Evolutionary conservation across 2,329 filamentous ascomycete species (phyloP).

Genomic region (Huntiella omanensis): DNA sequence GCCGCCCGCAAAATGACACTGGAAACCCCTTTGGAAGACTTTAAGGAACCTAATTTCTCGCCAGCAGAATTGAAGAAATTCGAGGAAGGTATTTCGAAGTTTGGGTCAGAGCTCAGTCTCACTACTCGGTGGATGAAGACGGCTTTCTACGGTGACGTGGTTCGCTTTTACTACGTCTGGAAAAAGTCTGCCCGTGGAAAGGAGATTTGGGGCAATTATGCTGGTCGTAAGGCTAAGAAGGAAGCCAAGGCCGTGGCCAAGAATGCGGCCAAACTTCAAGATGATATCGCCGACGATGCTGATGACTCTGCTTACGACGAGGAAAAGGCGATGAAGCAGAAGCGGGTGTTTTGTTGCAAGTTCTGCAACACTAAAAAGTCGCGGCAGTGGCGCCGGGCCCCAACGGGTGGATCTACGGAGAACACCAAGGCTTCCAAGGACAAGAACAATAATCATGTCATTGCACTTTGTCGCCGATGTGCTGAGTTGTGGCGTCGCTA

Average conservation of each 20-base stretch:
- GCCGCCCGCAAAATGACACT: slow-evolving; percentile 52
- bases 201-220: slow-evolving; percentile 78
- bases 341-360: slow-evolving; percentile 79
- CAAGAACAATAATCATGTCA: slow-evolving; percentile 53
- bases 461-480: slow-evolving; percentile 77
- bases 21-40: slow-evolving; percentile 46
- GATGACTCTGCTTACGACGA: slow-evolving; percentile 95
- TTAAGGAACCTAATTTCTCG: slow-evolving; percentile 70
- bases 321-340: slow-evolving; percentile 61
- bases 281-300: slow-evolving; percentile 78
- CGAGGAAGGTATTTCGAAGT: slow-evolving; percentile 77
- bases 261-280: slow-evolving; percentile 56
- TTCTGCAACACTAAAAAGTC: slow-evolving; percentile 70
- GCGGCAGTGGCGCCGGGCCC: slow-evolving; percentile 80
- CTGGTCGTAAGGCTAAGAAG: slow-evolving; percentile 77
- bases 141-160: slow-evolving; percentile 53
- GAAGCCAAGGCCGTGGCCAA: slow-evolving; percentile 58
- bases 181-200: slow-evolving; percentile 79
- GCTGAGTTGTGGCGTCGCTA: slow-evolving; percentile 91
- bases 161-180: slow-evolving; percentile 94
- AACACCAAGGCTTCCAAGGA: slow-evolving; percentile 50
- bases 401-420: slow-evolving; percentile 45
- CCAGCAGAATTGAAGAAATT: slow-evolving; percentile 72
- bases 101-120: slow-evolving; percentile 70
- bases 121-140: slow-evolving; percentile 77